Evolutionary conservation across 2,329 filamentous ascomycete species (phyloP).

Genomic region (Talaromyces atroroseus): DNA sequence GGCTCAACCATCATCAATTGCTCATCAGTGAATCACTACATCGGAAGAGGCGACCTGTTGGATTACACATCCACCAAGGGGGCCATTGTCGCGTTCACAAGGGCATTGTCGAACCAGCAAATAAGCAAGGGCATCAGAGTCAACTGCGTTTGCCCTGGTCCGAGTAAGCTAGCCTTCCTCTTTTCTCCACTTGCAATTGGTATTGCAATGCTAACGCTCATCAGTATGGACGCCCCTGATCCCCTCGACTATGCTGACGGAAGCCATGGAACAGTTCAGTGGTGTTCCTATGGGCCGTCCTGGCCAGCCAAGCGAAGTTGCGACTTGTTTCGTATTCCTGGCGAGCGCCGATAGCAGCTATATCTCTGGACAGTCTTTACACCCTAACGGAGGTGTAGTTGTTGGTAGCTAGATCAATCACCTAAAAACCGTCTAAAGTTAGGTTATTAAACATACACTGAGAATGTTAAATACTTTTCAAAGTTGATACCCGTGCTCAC

Average conservation of each 20-base stretch:
- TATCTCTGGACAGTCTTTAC: constrained; percentile 67
- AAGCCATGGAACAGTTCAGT: constrained; percentile 66
- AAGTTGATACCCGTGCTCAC: too few relatives aligned
- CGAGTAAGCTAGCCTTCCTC: constrained; percentile 34
- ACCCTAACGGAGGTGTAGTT: constrained; percentile 57
- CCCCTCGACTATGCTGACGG: constrained; percentile 63
- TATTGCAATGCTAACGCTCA: constrained; percentile 7
- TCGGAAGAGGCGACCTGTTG: constrained; percentile 71
- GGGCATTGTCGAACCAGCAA: constrained; percentile 70
- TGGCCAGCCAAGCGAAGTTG: constrained; percentile 75
- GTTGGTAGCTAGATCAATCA: constrained; percentile 40
- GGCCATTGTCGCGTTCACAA: constrained; percentile 73
- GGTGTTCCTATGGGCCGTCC: constrained; percentile 69
- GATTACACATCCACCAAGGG: constrained; percentile 74
- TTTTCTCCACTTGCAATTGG: neutral
- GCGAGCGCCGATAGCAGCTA: constrained; percentile 68
- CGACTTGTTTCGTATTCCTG: constrained; percentile 75
- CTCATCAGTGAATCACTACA: constrained; percentile 76
- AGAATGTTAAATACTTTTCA: neutral
- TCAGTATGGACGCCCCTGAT: constrained; percentile 70
- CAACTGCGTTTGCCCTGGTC: constrained; percentile 71
- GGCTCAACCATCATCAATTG: constrained; percentile 81
- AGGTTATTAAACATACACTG: neutral
- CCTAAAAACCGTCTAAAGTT: constrained; percentile 6
- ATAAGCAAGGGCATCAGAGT: constrained; percentile 67